Percentiles rank a stretch among this genome's conserved stretches.
These are phyloP conservation scores for Adansonia gregorii DNA, from an alignment of 441 rosid genomes.

Conservation along the genomic window DNA sequence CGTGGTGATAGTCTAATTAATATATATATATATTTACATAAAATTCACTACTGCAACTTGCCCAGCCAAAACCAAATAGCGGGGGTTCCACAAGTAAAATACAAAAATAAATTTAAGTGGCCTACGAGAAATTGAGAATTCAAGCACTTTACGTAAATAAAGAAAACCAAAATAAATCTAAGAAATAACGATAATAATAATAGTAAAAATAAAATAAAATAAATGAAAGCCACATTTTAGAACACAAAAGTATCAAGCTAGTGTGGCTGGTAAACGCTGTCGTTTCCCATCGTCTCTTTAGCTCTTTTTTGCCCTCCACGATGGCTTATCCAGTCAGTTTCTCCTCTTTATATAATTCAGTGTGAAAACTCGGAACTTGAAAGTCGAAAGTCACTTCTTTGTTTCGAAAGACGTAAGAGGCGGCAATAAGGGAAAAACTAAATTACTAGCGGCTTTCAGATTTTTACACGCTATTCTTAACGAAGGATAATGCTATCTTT, in stretches of 20 bases:
- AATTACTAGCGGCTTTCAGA: no score
- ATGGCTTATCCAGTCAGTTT: background rate
- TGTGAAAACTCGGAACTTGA: background rate
- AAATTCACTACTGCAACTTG: no score
- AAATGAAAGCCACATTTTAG: background rate
- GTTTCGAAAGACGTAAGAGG: background rate
- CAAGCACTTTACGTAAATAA: background rate
- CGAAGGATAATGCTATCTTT: background rate
- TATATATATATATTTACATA: no score
- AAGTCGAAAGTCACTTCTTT: background rate
- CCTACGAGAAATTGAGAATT: background rate
- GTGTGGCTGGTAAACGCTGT: background rate
- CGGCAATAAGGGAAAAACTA: background rate
- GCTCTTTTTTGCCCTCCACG: background rate
- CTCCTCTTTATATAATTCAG: background rate
- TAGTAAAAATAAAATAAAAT: no score
- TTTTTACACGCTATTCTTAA: background rate
- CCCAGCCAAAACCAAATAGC: no score
- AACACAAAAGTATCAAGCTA: background rate
- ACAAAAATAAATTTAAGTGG: background rate
- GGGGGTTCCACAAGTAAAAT: background rate
- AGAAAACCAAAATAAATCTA: slow-evolving; percentile 13
- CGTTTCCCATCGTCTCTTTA: background rate
- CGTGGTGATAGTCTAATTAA: no score
- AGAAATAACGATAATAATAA: background rate